Base-by-base conservation (phyloP, 2,329 filamentous ascomycete species). In the Pestalotiopsis sp. region DNA sequence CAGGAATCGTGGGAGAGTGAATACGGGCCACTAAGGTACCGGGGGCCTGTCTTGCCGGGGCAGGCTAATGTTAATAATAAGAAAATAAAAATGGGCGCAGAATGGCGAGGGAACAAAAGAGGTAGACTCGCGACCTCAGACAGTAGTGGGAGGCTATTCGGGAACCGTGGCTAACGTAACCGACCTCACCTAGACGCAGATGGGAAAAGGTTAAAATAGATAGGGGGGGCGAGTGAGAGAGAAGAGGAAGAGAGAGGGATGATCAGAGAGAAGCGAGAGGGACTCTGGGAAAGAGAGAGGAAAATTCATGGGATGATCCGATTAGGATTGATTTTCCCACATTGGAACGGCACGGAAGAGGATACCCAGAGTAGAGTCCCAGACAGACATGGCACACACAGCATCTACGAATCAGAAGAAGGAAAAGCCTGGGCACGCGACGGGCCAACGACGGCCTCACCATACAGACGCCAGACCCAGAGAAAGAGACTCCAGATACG, bases 131-230 rank as follows among this genome's bases (percentile, higher is more conserved):
- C 31, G 31, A 38, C 13, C 25, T 62, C 59, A 62, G 31, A 62
- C 59, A 62, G 27, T 59, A 59, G 57, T 36, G 23, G 57, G 27
- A 59, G 57, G 57, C 57, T 59, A 40, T 36, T 27, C n/a, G 59
- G 31, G 38, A 62, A 27, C 59, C n/a, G 59, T 36, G 59, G 59
- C 14, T 62, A 27, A 36, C 31, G 59, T 31, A 62, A 31, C 59
- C 59, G 59, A 62, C 59, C 41, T 62, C 59, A 62, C 31, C 59
- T 62, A 23, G 31, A 62, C 31, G 45, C n/a, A 52, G 59, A 62
- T 62, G 31, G 59, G 25, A 36, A 62, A 62, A 62, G 59, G 27
- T 40, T 62, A 62, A 62, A 36, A 59, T 27, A 27, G 23, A 27
- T 27, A 59, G 57, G 57, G 57, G 45, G 27, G 31, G 6, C 31